These are phyloP conservation scores for Hsuehochloa calcarea DNA, from an alignment of 176 grass and related monocot species.

Conservation along the genomic window DNA sequence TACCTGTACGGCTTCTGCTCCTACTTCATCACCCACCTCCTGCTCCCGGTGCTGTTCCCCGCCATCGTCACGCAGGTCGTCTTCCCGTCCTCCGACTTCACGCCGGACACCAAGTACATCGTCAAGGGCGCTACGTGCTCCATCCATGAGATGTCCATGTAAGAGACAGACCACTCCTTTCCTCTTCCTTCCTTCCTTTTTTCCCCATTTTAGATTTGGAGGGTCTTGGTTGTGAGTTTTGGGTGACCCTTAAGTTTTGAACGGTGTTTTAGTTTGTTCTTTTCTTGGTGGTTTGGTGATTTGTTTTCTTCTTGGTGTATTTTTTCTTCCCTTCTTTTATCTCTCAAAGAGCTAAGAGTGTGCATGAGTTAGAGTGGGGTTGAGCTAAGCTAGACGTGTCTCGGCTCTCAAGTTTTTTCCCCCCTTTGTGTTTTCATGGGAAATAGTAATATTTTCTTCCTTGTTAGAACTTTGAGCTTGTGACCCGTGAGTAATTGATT, in stretches of 20 bases:
- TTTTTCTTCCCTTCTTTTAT: neutral
- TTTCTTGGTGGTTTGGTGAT: neutral
- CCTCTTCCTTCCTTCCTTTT: too few species aligned
- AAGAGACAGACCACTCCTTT: conserved; percentile 11
- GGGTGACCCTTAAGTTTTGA: neutral
- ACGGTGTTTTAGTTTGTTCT: neutral
- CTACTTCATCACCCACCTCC: conserved; percentile 79
- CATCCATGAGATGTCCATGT: conserved; percentile 77
- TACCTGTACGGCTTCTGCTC: conserved; percentile 90
- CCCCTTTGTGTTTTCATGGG: neutral
- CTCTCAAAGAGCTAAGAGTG: neutral
- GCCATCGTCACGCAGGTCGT: conserved; percentile 79
- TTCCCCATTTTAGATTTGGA: neutral
- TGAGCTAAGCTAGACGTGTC: neutral
- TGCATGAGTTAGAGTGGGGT: neutral
- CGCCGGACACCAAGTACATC: conserved; percentile 34
- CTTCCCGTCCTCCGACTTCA: conserved; percentile 55
- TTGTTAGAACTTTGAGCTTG: neutral
- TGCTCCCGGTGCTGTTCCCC: conserved; percentile 84
- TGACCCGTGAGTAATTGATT: neutral
- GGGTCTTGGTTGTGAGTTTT: neutral
- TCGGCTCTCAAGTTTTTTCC: neutral
- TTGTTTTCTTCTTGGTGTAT: neutral
- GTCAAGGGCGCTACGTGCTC: conserved; percentile 62
- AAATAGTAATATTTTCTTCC: neutral